Percentiles rank a stretch among this genome's conserved stretches.
phyloP scores from a whole-genome alignment of 768 basidiomycete genomes.

The Leccinum pellstonianum region DNA sequence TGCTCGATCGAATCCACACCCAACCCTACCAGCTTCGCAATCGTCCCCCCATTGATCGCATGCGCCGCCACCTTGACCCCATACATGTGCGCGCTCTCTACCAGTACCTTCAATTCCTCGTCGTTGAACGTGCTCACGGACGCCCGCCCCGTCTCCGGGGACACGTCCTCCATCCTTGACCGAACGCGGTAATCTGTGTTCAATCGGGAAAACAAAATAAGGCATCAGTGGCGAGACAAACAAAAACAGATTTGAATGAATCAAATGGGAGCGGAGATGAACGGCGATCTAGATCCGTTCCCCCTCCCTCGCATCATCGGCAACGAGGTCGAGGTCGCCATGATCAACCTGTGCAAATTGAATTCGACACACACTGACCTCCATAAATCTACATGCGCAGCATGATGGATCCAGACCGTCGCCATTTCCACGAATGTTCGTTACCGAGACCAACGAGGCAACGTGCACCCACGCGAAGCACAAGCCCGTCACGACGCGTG shows the following conservation, averaged over 20 bases:
- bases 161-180: conserved; percentile 44
- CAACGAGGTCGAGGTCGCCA: conserved; percentile 3
- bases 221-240: not conserved
- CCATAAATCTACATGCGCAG: conserved; percentile 45
- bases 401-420: not conserved
- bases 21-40: conserved; percentile 31
- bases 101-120: conserved; percentile 48
- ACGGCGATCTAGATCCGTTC: conserved; percentile 5
- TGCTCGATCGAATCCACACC: conserved; percentile 60
- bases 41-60: conserved; percentile 35
- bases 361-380: conserved; percentile 34
- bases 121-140: conserved; percentile 45
- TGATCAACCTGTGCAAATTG: not conserved
- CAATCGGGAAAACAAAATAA: not conserved
- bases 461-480: conserved; percentile 19
- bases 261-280: conserved; percentile 13
- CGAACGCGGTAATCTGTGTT: conserved; percentile 52
- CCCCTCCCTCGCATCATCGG: not conserved
- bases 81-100: conserved; percentile 48
- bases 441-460: not conserved
- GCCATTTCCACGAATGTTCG: not conserved
- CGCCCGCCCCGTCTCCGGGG: conserved; percentile 32
- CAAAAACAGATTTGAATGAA: not conserved
- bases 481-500: conserved; percentile 1
- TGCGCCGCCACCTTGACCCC: conserved; percentile 63